These are phyloP conservation scores for Oenanthe sinensis DNA, from an alignment of 129 eudicot genomes.

Conservation along the genomic window DNA sequence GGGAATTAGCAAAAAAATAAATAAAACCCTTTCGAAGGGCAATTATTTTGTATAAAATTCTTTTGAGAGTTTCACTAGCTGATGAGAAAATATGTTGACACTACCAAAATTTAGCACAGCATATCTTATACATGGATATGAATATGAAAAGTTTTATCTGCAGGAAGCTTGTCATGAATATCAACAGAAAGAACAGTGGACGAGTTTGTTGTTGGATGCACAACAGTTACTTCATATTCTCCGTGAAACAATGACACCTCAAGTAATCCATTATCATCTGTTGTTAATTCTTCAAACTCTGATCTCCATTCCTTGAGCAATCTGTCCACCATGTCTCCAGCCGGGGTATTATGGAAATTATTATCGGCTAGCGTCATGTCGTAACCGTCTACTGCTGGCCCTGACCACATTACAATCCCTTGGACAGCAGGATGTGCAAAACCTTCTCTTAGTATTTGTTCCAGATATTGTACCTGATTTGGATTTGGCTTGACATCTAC, in stretches of 20 bases:
- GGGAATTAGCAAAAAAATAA: no score
- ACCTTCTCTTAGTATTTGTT: constrained; percentile 46
- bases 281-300: constrained; percentile 13
- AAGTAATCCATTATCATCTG: constrained; percentile 41
- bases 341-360: constrained; percentile 36
- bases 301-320: constrained; percentile 13
- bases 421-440: constrained; percentile 46
- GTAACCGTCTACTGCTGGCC: constrained; percentile 29
- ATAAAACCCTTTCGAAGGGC: no score
- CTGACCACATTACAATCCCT: constrained; percentile 70
- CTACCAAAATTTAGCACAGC: not conserved
- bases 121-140: constrained; percentile 18
- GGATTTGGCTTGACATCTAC: constrained; percentile 34
- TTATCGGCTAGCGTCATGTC: constrained; percentile 54
- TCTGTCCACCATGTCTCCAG: constrained; percentile 55
- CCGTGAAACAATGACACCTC: constrained; percentile 47
- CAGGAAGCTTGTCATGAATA: not conserved
- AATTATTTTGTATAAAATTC: no score
- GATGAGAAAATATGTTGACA: no score
- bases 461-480: constrained; percentile 42
- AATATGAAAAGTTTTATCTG: not conserved
- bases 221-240: constrained; percentile 38
- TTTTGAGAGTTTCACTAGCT: no score
- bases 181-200: constrained; percentile 1
- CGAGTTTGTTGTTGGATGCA: constrained; percentile 12